phyloP scores from a whole-genome alignment of 2,329 filamentous ascomycete species.

The Ustulina deusta region DNA sequence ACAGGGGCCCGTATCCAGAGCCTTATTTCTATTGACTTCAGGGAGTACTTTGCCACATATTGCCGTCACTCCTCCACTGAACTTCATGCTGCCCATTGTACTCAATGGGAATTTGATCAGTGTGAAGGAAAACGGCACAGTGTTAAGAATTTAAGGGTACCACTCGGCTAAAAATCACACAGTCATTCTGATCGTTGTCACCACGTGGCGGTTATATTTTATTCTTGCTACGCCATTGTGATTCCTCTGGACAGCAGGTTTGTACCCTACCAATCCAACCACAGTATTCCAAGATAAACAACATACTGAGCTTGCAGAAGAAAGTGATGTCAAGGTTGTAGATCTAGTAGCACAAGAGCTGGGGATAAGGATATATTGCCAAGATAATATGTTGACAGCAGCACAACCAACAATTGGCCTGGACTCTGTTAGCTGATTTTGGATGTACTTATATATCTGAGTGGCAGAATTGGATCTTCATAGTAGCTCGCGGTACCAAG shows the following conservation, averaged over 20 bases:
- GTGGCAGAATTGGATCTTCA: not conserved
- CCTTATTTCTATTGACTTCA: not conserved
- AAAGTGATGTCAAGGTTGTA: not conserved
- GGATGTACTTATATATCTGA: not conserved
- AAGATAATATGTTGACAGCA: not conserved
- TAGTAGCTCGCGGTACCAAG: not conserved
- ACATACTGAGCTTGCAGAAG: not conserved
- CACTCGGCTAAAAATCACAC: not conserved
- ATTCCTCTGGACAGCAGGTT: not conserved
- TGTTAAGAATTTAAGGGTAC: not conserved
- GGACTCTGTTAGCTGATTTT: not conserved
- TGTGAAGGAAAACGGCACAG: not conserved
- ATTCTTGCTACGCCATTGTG: no score
- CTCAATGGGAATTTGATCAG: not conserved
- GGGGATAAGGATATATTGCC: not conserved
- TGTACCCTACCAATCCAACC: not conserved
- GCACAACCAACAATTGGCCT: not conserved
- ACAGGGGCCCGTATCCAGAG: not conserved
- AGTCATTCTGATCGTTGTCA: not conserved
- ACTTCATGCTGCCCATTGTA: not conserved
- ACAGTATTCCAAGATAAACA: not conserved
- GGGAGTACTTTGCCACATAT: not conserved
- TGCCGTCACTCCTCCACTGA: not conserved
- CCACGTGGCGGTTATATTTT: no score
- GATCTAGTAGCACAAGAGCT: not conserved